A percentile compares a stretch with the other conserved stretches of the same genome.
Evolutionary conservation across 805 yeast species (phyloP).

Genomic region (Yarrowia bubula): DNA sequence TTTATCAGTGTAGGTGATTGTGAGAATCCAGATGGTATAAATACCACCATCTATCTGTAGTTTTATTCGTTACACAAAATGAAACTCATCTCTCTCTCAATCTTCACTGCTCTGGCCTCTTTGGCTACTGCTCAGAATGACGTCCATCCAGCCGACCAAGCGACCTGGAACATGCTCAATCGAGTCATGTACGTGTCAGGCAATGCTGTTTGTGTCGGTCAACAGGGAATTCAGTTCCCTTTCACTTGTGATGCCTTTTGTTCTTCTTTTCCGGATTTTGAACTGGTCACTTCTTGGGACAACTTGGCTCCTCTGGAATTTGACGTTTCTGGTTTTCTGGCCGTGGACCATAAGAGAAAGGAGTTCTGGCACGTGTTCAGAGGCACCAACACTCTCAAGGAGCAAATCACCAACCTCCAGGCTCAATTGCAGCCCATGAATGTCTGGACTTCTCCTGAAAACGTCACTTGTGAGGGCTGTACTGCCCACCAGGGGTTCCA

Average conservation of each 20-base stretch:
- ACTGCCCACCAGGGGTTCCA: not conserved
- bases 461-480: not conserved
- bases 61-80: not conserved
- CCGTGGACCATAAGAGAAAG: not conserved
- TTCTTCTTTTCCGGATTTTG: not conserved
- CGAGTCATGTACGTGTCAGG: not conserved
- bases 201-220: not conserved
- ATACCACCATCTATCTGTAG: not conserved
- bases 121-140: not conserved
- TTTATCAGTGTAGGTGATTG: too few species aligned
- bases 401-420: not conserved
- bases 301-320: not conserved
- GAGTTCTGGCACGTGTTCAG: slow-evolving; percentile 11
- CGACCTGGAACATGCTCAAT: not conserved
- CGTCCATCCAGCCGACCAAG: not conserved
- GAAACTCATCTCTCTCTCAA: not conserved
- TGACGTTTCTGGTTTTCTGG: not conserved
- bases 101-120: not conserved
- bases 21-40: too few species aligned
- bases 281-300: not conserved
- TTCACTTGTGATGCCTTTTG: not conserved
- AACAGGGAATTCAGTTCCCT: not conserved
- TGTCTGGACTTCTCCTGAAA: not conserved
- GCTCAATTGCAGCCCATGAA: not conserved
- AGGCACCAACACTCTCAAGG: not conserved